Conservation (phyloP, 1,284 basidiomycete species). For the Ganoderma sinense region DNA sequence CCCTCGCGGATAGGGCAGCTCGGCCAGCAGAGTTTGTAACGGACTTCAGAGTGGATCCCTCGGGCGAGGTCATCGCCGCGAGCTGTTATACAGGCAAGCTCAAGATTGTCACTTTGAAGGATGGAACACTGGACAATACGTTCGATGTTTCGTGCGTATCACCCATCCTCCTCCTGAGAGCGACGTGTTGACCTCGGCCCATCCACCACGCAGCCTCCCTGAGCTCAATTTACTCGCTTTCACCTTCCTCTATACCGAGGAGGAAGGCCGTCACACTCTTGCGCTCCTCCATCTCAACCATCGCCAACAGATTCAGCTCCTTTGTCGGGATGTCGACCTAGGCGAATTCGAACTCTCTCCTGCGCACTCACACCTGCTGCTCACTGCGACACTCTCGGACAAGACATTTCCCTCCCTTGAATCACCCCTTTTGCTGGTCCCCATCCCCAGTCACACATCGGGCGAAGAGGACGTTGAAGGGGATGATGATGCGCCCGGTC, state of each 20-base stretch:
- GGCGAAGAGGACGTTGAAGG: conserved; percentile 37
- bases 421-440: conserved; percentile 50
- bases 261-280: conserved; percentile 56
- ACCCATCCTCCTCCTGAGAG: background rate
- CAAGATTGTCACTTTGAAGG: conserved; percentile 62
- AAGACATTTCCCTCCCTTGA: conserved; percentile 44
- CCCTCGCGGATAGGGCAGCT: conserved; percentile 61
- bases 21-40: conserved; percentile 73
- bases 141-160: conserved; percentile 71
- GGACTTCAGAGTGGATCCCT: conserved; percentile 66
- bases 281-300: conserved; percentile 77
- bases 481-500: conserved; percentile 41
- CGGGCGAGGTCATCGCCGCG: conserved; percentile 65
- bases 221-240: conserved; percentile 81
- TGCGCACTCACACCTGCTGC: conserved; percentile 56
- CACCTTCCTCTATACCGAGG: conserved; percentile 61
- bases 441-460: conserved; percentile 49
- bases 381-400: conserved; percentile 43
- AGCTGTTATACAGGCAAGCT: conserved; percentile 75
- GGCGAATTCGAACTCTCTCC: conserved; percentile 61
- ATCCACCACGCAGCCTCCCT: conserved; percentile 57
- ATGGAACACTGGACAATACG: conserved; percentile 58
- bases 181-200: conserved; percentile 11
- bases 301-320: conserved; percentile 63
- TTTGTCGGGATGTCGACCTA: conserved; percentile 62